Conservation (phyloP, 73 alveolate species). For the Paramecium tetraurelia region DNA sequence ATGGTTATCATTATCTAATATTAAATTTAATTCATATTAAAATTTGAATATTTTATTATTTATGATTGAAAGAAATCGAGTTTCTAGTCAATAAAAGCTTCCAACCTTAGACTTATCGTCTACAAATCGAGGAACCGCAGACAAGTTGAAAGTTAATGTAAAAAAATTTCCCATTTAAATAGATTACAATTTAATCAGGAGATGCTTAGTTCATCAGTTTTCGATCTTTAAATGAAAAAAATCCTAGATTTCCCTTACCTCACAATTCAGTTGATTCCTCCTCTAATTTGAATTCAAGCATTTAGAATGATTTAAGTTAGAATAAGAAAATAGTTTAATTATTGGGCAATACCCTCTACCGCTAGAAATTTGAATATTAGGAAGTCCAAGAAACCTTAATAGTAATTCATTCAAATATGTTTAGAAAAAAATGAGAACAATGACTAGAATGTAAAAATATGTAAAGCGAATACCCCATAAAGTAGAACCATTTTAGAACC, state of each 20-base stretch:
- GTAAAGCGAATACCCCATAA: neutral
- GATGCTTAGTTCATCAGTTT: neutral
- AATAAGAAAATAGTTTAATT: neutral
- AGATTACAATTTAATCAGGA: neutral
- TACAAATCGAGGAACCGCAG: neutral
- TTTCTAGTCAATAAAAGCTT: neutral
- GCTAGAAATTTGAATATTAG: neutral
- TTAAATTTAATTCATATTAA: neutral
- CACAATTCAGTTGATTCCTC: neutral
- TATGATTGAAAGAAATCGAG: constrained; percentile 4
- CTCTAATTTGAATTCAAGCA: neutral
- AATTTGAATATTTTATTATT: neutral
- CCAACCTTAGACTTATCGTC: neutral
- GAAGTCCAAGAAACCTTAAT: neutral
- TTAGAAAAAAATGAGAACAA: constrained; percentile 1
- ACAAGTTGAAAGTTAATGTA: neutral
- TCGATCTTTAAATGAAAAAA: neutral
- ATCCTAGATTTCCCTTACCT: neutral
- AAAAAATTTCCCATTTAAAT: neutral
- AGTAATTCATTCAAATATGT: neutral
- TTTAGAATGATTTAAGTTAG: neutral
- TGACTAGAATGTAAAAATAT: constrained; percentile 1
- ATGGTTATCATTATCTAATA: neutral
- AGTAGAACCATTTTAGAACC: neutral
- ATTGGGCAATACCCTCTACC: neutral